A percentile compares a stretch with the other conserved stretches of the same genome.
Conservation (phyloP, 2,329 filamentous ascomycete species). For the Alternaria ethzedia region DNA sequence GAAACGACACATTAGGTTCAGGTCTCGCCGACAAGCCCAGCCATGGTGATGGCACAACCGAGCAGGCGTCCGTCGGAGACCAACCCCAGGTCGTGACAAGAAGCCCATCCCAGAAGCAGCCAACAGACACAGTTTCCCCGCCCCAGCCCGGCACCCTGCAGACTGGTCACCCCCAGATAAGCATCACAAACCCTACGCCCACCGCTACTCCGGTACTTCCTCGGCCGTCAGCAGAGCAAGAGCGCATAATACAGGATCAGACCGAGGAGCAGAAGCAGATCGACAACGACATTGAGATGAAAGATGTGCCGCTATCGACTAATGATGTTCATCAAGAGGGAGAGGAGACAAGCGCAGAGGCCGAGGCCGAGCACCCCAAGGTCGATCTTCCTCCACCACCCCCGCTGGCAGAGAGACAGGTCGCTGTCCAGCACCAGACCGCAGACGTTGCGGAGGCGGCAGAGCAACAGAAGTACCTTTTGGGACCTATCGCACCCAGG, state of each 20-base stretch:
- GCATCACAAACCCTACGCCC: conserved; percentile 56
- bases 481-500: conserved; percentile 81
- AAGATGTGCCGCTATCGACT: conserved; percentile 62
- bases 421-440: conserved; percentile 47
- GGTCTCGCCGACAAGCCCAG: conserved; percentile 32
- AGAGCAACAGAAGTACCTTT: conserved; percentile 69
- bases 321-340: conserved; percentile 56
- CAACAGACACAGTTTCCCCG: conserved; percentile 37
- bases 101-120: conserved; percentile 42
- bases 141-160: conserved; percentile 43
- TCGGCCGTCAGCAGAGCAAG: conserved; percentile 45
- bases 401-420: conserved; percentile 55
- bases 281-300: conserved; percentile 69
- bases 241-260: conserved; percentile 56
- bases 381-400: conserved; percentile 64
- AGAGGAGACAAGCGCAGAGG: conserved; percentile 30
- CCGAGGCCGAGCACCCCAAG: conserved; percentile 42
- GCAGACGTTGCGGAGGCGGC: conserved; percentile 51
- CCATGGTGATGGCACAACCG: conserved; percentile 29
- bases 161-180: conserved; percentile 47
- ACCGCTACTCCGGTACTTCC: conserved; percentile 45
- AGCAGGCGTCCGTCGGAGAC: conserved; percentile 29
- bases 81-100: conserved; percentile 39
- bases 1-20: conserved; percentile 30
- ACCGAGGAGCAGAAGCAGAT: conserved; percentile 56